A percentile compares a stretch with the other conserved stretches of the same genome.
Conservation (phyloP, 495 filamentous ascomycete genomes). For the Penicillium alfredii region DNA sequence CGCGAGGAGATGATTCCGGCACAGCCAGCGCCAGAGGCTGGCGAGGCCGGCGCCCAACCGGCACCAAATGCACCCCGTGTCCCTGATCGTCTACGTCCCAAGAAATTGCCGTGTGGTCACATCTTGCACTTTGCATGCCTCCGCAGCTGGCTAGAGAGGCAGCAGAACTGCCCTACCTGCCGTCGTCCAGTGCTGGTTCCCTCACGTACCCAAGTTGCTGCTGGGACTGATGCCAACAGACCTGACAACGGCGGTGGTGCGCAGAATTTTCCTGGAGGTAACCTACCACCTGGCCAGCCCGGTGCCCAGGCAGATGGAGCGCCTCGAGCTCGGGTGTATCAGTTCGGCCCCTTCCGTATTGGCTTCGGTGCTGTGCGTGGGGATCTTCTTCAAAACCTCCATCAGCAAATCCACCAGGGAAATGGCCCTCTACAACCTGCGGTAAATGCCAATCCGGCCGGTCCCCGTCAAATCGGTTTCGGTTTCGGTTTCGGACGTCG, state of each 20-base stretch:
- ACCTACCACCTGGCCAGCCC: slow-evolving; percentile 24
- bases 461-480: slow-evolving; percentile 37
- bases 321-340: slow-evolving; percentile 44
- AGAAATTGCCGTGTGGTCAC: slow-evolving; percentile 94
- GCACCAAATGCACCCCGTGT: slow-evolving; percentile 20
- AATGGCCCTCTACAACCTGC: slow-evolving; percentile 29
- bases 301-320: slow-evolving; percentile 27
- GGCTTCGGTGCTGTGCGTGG: slow-evolving; percentile 52
- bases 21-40: slow-evolving; percentile 32
- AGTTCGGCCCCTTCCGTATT: slow-evolving; percentile 53
- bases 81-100: slow-evolving; percentile 80
- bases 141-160: slow-evolving; percentile 94
- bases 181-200: slow-evolving; percentile 62
- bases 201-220: slow-evolving; percentile 24
- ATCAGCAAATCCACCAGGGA: slow-evolving; percentile 43
- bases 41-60: slow-evolving; percentile 25
- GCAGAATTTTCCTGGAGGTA: slow-evolving; percentile 24
- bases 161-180: slow-evolving; percentile 96
- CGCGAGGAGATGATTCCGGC: slow-evolving; percentile 89
- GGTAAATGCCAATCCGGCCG: slow-evolving; percentile 28
- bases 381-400: slow-evolving; percentile 48
- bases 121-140: slow-evolving; percentile 92
- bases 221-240: slow-evolving; percentile 19
- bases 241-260: slow-evolving; percentile 22
- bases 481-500: slow-evolving; percentile 42